Conservation (phyloP, 371 early-diverging fungal genomes). For the Phascolomyces articulosus region DNA sequence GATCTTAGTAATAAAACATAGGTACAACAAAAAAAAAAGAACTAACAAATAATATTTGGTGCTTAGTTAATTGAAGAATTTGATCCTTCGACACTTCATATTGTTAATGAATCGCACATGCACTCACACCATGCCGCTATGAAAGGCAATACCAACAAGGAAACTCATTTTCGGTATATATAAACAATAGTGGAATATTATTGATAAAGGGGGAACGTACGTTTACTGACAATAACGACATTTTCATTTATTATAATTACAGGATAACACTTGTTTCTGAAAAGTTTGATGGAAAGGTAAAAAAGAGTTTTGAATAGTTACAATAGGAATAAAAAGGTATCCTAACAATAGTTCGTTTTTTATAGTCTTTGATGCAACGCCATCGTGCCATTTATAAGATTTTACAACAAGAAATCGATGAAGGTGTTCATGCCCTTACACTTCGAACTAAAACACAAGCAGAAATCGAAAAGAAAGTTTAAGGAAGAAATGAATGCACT, state of each 20-base stretch:
- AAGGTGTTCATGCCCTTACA: slow-evolving; percentile 65
- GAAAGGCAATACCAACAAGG: slow-evolving; percentile 67
- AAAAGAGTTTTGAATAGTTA: not conserved
- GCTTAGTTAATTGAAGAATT: slow-evolving; percentile 55
- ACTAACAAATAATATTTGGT: not conserved
- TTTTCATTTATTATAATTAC: slow-evolving; percentile 1
- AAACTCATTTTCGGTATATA: slow-evolving; percentile 75
- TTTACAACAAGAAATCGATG: slow-evolving; percentile 57
- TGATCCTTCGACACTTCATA: slow-evolving; percentile 58
- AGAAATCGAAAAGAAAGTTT: slow-evolving; percentile 37
- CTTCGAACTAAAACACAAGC: slow-evolving; percentile 65
- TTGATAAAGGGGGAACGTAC: no score
- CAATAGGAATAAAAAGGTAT: slow-evolving; percentile 40
- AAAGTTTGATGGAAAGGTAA: slow-evolving; percentile 65
- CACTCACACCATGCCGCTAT: slow-evolving; percentile 80
- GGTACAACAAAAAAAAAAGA: not conserved
- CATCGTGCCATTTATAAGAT: slow-evolving; percentile 69
- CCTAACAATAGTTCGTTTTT: not conserved
- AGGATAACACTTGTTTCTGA: slow-evolving; percentile 71
- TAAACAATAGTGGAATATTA: not conserved
- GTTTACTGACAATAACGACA: no score
- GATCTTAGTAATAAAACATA: no score
- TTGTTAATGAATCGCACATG: slow-evolving; percentile 74
- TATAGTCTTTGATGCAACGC: slow-evolving; percentile 62
- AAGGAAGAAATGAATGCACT: not conserved